Evolutionary conservation across 345 rosid genomes (phyloP).

Genomic region (Populus euphratica): DNA sequence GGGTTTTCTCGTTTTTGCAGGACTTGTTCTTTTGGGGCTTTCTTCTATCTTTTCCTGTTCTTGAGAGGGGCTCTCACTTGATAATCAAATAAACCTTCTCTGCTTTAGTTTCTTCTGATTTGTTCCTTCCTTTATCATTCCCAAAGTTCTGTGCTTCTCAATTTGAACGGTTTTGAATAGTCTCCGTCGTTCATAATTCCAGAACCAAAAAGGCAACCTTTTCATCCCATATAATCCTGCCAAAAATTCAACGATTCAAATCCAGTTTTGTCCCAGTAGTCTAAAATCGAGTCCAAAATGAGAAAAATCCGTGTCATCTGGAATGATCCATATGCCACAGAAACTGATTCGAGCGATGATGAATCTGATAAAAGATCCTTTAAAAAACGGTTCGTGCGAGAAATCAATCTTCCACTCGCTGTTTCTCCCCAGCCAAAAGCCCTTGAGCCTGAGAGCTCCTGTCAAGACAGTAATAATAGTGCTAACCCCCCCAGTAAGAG

Average conservation of each 20-base stretch:
- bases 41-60: conserved; percentile 62
- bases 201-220: conserved; percentile 34
- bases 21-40: conserved; percentile 67
- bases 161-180: conserved; percentile 31
- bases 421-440: neutral
- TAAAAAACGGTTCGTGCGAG: conserved; percentile 54
- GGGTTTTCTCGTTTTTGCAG: conserved; percentile 39
- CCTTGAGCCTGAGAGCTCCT: conserved; percentile 49
- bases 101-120: neutral
- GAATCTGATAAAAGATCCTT: conserved; percentile 36
- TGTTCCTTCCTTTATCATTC: neutral
- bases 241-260: conserved; percentile 24
- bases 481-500: conserved; percentile 31
- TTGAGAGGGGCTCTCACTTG: conserved; percentile 64
- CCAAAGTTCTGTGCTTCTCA: conserved; percentile 9
- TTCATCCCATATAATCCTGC: conserved; percentile 23
- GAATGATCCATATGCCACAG: conserved; percentile 89
- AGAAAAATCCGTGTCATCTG: conserved; percentile 66
- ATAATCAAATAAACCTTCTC: conserved; percentile 20
- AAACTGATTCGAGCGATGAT: conserved; percentile 76
- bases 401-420: conserved; percentile 44
- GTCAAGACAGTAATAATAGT: conserved; percentile 59
- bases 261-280: conserved; percentile 18
- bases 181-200: conserved; percentile 32
- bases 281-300: conserved; percentile 23